These are phyloP conservation scores for Daedaleopsis nitida DNA, from an alignment of 768 basidiomycete species.

Conservation along the genomic window DNA sequence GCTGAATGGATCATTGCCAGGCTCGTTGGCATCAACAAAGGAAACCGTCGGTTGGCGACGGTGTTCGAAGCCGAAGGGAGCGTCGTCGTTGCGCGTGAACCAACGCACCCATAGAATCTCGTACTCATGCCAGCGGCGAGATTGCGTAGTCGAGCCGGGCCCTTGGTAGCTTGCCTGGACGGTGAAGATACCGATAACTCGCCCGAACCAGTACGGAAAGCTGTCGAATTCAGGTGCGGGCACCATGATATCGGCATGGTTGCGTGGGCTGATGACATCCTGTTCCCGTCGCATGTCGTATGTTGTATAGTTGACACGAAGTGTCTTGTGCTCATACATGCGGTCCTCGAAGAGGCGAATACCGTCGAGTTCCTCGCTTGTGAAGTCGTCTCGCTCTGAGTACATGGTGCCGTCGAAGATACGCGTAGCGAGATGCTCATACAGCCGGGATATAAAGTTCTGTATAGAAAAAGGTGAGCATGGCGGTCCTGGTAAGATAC, in stretches of 20 bases:
- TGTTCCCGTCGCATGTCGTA: too few species aligned
- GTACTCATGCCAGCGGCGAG: conserved; percentile 11
- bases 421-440: conserved; percentile 24
- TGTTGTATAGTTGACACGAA: too few species aligned
- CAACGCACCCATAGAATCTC: conserved; percentile 42
- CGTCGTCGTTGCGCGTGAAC: conserved; percentile 30
- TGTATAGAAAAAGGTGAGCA: background rate
- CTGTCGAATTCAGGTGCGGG: too few species aligned
- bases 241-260: too few species aligned
- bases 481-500: background rate
- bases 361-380: conserved; percentile 13
- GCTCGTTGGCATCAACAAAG: background rate
- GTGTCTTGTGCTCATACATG: too few species aligned
- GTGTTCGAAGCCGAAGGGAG: conserved; percentile 6
- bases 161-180: conserved; percentile 8
- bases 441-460: conserved; percentile 13
- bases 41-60: background rate
- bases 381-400: conserved; percentile 21
- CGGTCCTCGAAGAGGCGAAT: background rate
- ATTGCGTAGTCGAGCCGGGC: background rate
- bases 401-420: conserved; percentile 33
- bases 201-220: conserved; percentile 30
- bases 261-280: too few species aligned
- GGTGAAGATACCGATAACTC: conserved; percentile 27
- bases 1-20: conserved; percentile 32